Evolutionary conservation across 75 land plant genomes (phyloP), one percentile per base, ranked within the genome.

Genomic region (Isoetes taiwanensis): DNA sequence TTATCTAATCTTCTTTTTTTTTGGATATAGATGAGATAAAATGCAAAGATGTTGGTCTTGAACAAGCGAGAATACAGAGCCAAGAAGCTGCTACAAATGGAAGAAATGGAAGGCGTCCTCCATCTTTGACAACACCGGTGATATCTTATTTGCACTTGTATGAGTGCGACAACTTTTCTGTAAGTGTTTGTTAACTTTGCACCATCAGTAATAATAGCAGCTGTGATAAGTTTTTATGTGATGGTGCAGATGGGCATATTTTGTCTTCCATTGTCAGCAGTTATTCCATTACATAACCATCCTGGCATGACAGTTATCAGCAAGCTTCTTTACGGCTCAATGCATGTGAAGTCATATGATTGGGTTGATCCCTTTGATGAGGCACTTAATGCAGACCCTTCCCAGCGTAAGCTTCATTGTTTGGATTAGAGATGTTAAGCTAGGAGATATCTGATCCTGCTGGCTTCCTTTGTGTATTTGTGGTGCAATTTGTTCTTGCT

Each of bases 291-390:
- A 20, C 97, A 90, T 57, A 76, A 86, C 34, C 97, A 90, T 76
- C 88, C 80, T 52, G 88, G 80, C 42, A 90, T 90, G 97, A 83
- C 82, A 11, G 97, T 90, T 21, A 74, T 90, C n/a, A 90, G 88
- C 80, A 86, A 80, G 57, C 59, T 90, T 41, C 78, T 90, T 2
- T 80, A 86, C 65, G 97, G 94, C 4, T 76, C 93, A 30, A 50
- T 90, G 81, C 97, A 90, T 68, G 80, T 90, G 4, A 78, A 72
- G 61, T 77, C 85, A 0, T 90, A 83, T 64, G 94, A 90, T 57
- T 90, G 88, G 94, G 62, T 76, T n/a, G 79, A 86, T 30, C 83
- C 80, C 41, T 37, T 69, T 28, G 21, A 65, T 17, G 58, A 31
- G 40, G 8, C 34, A 48, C 10, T 67, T 56, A 30, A 62, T 38